Conservation (phyloP, 805 yeast genomes). For the Metschnikowia shivogae region DNA sequence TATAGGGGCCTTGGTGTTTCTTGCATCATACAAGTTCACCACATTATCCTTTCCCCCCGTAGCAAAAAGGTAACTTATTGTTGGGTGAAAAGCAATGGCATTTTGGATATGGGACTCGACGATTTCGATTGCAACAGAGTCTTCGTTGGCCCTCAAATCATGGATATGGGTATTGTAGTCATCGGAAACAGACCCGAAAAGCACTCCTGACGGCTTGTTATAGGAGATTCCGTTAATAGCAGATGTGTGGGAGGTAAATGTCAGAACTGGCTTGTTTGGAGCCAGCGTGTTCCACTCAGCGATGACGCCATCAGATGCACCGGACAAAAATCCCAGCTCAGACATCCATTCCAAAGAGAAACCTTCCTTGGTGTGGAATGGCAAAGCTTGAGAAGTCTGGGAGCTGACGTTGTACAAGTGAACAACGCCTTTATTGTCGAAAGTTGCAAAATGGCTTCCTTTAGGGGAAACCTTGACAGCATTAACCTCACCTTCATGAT, state of each 20-base stretch:
- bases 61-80: slow-evolving; percentile 50
- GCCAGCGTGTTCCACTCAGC: slow-evolving; percentile 64
- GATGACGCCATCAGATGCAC: slow-evolving; percentile 62
- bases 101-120: slow-evolving; percentile 57
- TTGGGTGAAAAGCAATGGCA: slow-evolving; percentile 63
- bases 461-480: slow-evolving; percentile 52
- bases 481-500: slow-evolving; percentile 65
- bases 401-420: slow-evolving; percentile 36
- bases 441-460: slow-evolving; percentile 48
- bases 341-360: slow-evolving; percentile 67
- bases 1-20: slow-evolving; percentile 55
- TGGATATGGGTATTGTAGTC: slow-evolving; percentile 58
- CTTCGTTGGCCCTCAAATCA: slow-evolving; percentile 44
- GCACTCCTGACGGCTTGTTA: slow-evolving; percentile 41
- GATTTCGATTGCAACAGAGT: slow-evolving; percentile 42
- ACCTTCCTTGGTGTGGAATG: slow-evolving; percentile 63
- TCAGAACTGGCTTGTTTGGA: slow-evolving; percentile 43
- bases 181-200: slow-evolving; percentile 69
- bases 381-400: slow-evolving; percentile 30
- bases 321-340: slow-evolving; percentile 48
- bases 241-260: slow-evolving; percentile 49
- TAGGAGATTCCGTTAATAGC: slow-evolving; percentile 67
- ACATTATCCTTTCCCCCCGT: slow-evolving; percentile 77
- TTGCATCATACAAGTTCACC: slow-evolving; percentile 71
- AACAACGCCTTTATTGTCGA: slow-evolving; percentile 50